Conservation (phyloP, 805 yeast genomes). For the Cyberlindnera xishuangbannaensis region DNA sequence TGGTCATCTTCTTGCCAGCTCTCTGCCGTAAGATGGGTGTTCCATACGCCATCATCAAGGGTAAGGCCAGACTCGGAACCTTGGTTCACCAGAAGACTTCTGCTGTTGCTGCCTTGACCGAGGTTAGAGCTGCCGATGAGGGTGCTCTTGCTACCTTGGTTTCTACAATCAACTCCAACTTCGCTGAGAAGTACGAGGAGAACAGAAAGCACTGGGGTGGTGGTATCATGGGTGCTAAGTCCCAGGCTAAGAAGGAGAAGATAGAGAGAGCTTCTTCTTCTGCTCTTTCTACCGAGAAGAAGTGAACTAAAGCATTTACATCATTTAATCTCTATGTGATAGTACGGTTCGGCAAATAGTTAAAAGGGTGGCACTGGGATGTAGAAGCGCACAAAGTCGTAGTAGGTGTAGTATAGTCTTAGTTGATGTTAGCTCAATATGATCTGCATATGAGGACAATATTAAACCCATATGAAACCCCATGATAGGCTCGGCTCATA, state of each 20-base stretch:
- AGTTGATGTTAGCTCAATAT: too few relatives aligned
- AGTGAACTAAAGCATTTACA: slow-evolving; percentile 7
- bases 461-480: too few relatives aligned
- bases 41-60: slow-evolving; percentile 97
- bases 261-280: slow-evolving; percentile 15
- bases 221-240: slow-evolving; percentile 95
- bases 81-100: slow-evolving; percentile 97
- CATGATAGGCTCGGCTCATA: too few relatives aligned
- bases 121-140: slow-evolving; percentile 91
- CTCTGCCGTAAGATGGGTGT: slow-evolving; percentile 99
- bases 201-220: slow-evolving; percentile 99
- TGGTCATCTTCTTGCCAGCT: slow-evolving; percentile 96
- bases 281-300: slow-evolving; percentile 16
- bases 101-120: slow-evolving; percentile 95
- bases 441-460: too few relatives aligned
- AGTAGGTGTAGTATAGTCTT: too few relatives aligned
- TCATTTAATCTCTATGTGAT: slow-evolving; percentile 3
- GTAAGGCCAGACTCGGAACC: slow-evolving; percentile 98
- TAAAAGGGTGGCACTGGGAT: too few relatives aligned
- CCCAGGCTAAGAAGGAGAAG: slow-evolving; percentile 66
- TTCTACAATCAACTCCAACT: slow-evolving; percentile 91
- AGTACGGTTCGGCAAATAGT: slow-evolving; percentile 4
- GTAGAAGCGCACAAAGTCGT: too few relatives aligned
- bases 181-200: slow-evolving; percentile 90
- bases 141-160: slow-evolving; percentile 89